Base-by-base conservation (phyloP, 306 rosid species). In the Pyrus betulifolia region DNA sequence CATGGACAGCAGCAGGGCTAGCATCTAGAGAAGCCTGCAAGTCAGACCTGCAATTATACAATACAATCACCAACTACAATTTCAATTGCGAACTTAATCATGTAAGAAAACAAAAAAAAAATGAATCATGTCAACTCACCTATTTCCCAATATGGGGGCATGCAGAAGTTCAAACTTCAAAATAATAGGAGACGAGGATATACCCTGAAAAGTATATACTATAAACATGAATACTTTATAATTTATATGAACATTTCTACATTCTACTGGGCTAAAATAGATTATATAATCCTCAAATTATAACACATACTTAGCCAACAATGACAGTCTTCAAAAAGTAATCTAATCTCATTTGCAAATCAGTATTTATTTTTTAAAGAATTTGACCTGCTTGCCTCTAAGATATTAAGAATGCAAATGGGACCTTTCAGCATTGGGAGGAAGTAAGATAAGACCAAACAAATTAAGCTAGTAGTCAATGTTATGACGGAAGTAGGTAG, bases 111-210 rank as follows among this genome's bases (percentile, higher is more conserved):
- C 2, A 13, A 27, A 58, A 79, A 71, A 58, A 45, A 77, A 49
- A 40, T 25, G 2, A 55, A 77, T 22, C 58, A 38, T 74, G 33
- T 76, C 71, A 78, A 84, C 91, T 81, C 87, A 95, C 99, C 91
- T 91, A 70, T 85, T 78, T 79, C 78, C 92, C 46, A 66, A 74
- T 72, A 78, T 54, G 49, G 97, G 86, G 64, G 96, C 92, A 88
- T 88, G 90, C 86, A 90, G 72, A 74, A 95, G 97, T 89, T 95
- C 99, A 85, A 95, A 92, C 86, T 92, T 95, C 86, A 95, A 78
- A 87, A 95, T 82, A 80, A 88, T 89, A 21, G 96, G 89, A 77
- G 90, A 82, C 67, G 83, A 82, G 44, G 91, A 67, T 57, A 87
- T 85, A 69, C 89, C 97, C 97, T 95, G 88, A 61, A 87, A 77